Conservation (phyloP, 1,284 basidiomycete genomes). For the Trichosporon sp. region DNA sequence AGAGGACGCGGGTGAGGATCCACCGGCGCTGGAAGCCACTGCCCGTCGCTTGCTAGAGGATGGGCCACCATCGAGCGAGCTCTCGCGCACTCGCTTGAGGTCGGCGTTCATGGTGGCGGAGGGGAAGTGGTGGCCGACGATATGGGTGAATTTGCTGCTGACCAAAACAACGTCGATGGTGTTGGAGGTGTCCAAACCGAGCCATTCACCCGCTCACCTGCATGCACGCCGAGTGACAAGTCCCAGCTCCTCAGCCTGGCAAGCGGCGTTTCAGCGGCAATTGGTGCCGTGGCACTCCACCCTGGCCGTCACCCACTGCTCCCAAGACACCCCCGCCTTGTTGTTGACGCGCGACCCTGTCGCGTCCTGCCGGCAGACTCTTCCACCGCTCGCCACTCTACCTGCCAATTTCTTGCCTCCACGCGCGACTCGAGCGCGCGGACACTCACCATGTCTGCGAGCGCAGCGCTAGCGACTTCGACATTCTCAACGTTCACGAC, state of each 20-base stretch:
- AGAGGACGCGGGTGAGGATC: constrained; percentile 28
- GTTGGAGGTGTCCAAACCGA: constrained; percentile 4
- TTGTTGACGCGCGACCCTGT: constrained; percentile 17
- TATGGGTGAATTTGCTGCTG: constrained; percentile 22
- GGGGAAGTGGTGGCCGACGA: background rate
- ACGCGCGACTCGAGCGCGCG: constrained; percentile 20
- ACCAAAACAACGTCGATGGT: background rate
- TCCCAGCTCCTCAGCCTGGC: background rate
- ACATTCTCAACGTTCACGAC: background rate
- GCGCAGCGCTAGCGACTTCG: constrained; percentile 5
- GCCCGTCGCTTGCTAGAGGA: constrained; percentile 46
- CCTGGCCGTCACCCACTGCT: background rate
- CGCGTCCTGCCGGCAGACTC: constrained; percentile 4
- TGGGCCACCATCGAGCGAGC: constrained; percentile 40
- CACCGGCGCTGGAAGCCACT: constrained; percentile 27
- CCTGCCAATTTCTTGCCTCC: constrained; percentile 1
- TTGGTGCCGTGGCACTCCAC: constrained; percentile 18
- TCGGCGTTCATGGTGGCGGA: constrained; percentile 50
- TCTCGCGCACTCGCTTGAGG: constrained; percentile 53
- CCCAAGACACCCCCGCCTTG: background rate
- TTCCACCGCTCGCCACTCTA: constrained; percentile 5
- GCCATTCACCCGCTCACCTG: background rate
- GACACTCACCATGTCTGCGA: constrained; percentile 22
- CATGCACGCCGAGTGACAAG: background rate
- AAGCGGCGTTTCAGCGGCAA: constrained; percentile 19